A percentile compares a stretch with the other conserved stretches of the same genome.
phyloP scores from a whole-genome alignment of 129 eudicot species.

The Kitagawia praeruptora region DNA sequence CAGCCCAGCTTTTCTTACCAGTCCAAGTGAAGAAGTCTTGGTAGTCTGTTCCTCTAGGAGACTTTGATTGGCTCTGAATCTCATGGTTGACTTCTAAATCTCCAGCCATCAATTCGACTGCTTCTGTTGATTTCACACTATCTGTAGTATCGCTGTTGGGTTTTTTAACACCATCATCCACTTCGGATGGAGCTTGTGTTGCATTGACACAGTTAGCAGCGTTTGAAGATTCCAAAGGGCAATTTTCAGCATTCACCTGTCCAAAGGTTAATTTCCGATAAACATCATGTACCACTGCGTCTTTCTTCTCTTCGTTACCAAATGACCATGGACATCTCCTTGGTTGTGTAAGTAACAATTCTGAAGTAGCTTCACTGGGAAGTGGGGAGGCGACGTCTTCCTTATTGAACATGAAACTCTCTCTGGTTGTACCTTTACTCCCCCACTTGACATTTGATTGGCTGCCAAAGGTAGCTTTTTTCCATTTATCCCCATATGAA shows the following conservation, averaged over 20 bases:
- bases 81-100: conserved; percentile 15
- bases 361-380: conserved; percentile 18
- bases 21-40: conserved; percentile 1
- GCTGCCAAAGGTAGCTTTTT: conserved; percentile 16
- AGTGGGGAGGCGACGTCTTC: conserved; percentile 19
- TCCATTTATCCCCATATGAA: conserved; percentile 2
- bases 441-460: conserved; percentile 11
- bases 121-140: neutral
- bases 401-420: neutral
- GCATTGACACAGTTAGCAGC: neutral
- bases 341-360: conserved; percentile 58
- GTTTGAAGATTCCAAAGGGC: neutral
- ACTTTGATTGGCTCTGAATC: conserved; percentile 6
- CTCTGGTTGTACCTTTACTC: neutral
- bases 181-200: conserved; percentile 7
- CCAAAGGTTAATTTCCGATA: conserved; percentile 36
- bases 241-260: neutral
- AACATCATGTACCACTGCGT: conserved; percentile 17
- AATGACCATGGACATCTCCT: conserved; percentile 22
- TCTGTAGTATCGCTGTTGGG: conserved; percentile 1
- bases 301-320: conserved; percentile 10
- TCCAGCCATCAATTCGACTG: neutral
- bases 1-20: conserved; percentile 76
- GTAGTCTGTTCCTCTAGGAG: conserved; percentile 2
- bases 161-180: neutral